Evolutionary conservation across 1,139 yeast species (phyloP).

Genomic region (Scheffersomyces segobiensis): DNA sequence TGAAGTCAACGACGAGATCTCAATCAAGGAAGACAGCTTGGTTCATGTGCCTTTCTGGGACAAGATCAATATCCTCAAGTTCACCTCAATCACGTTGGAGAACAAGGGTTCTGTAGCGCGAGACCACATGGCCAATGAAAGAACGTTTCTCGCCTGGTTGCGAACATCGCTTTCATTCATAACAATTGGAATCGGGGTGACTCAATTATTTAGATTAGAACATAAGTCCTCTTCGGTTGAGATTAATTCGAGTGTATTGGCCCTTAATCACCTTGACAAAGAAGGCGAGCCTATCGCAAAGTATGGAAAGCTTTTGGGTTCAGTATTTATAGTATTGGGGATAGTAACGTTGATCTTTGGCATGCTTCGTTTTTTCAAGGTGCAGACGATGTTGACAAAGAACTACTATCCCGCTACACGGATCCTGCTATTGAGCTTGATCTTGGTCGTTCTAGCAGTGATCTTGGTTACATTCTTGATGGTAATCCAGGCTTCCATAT

Average conservation of each 20-base stretch:
- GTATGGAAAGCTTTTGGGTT: constrained; percentile 40
- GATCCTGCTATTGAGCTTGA: constrained; percentile 25
- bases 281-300: constrained; percentile 10
- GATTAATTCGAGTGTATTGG: constrained; percentile 14
- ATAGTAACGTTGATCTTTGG: constrained; percentile 37
- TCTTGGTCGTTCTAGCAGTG: constrained; percentile 30
- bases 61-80: constrained; percentile 5
- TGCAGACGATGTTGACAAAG: constrained; percentile 43
- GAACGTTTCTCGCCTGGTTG: constrained; percentile 77
- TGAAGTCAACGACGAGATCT: not conserved
- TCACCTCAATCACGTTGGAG: constrained; percentile 17
- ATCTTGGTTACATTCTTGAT: constrained; percentile 16
- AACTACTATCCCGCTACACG: constrained; percentile 50
- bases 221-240: constrained; percentile 18
- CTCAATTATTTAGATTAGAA: constrained; percentile 41
- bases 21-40: not conserved
- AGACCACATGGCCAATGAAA: constrained; percentile 70
- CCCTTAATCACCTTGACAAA: constrained; percentile 1
- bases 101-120: constrained; percentile 53
- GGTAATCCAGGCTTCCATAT: constrained; percentile 6
- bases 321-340: constrained; percentile 35
- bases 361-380: constrained; percentile 33
- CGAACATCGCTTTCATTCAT: constrained; percentile 54
- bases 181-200: constrained; percentile 44
- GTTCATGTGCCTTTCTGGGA: not conserved